These are phyloP conservation scores for Teunomyces stri DNA, from an alignment of 805 yeast genomes.

Conservation along the genomic window DNA sequence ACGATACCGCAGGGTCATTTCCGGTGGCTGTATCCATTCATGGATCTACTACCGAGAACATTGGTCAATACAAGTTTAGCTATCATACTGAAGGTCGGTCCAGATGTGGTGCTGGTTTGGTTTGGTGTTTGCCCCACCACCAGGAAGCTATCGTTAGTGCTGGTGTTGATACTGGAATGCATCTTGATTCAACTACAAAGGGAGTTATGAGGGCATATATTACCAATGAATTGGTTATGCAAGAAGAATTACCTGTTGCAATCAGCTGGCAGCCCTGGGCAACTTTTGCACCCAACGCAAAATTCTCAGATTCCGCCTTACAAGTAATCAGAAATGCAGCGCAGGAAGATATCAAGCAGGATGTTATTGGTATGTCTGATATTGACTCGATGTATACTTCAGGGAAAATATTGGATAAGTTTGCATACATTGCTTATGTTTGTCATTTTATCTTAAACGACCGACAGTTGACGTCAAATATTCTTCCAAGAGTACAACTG, in stretches of 20 bases:
- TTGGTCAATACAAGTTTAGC: conserved; percentile 27
- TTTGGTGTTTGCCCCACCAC: conserved; percentile 56
- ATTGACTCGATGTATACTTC: conserved; percentile 86
- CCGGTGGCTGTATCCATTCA: conserved; percentile 47
- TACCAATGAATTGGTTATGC: conserved; percentile 42
- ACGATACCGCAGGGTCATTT: conserved; percentile 62
- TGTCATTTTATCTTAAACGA: conserved; percentile 66
- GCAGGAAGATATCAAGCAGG: conserved; percentile 50
- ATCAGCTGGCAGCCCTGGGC: conserved; percentile 59
- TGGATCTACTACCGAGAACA: conserved; percentile 22
- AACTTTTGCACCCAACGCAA: conserved; percentile 28
- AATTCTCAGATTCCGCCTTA: conserved; percentile 27
- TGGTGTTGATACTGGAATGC: conserved; percentile 27
- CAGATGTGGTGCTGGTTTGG: conserved; percentile 26
- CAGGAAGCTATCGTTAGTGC: conserved; percentile 34
- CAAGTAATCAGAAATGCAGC: conserved; percentile 48
- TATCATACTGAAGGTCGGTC: conserved; percentile 30
- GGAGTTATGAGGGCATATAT: conserved; percentile 47
- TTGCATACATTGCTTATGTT: conserved; percentile 79
- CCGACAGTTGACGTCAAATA: conserved; percentile 43
- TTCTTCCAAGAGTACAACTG: conserved; percentile 57
- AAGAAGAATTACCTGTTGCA: conserved; percentile 37
- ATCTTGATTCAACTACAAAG: conserved; percentile 49
- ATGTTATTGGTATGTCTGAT: conserved; percentile 56
- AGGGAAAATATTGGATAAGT: conserved; percentile 86